Conservation (phyloP, 345 rosid species). For the Triadica sebifera region DNA sequence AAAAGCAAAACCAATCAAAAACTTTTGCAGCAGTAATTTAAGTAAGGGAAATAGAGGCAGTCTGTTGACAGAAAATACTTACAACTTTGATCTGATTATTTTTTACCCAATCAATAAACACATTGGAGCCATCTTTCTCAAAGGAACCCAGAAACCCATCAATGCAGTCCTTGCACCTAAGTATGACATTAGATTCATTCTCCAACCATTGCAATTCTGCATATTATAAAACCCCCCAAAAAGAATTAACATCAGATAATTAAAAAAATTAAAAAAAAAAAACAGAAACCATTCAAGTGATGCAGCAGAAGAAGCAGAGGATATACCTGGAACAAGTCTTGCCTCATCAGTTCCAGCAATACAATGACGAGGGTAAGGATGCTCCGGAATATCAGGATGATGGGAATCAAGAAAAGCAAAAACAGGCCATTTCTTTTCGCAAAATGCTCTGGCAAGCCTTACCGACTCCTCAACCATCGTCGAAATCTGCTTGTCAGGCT, state of each 20-base stretch:
- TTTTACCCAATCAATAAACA: constrained; percentile 75
- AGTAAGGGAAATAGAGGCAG: neutral
- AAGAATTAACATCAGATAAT: neutral
- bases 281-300: neutral
- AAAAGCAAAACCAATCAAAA: neutral
- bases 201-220: constrained; percentile 76
- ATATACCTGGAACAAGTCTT: constrained; percentile 67
- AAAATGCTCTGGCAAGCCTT: constrained; percentile 57
- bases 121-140: constrained; percentile 75
- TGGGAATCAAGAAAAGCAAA: constrained; percentile 80
- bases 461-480: constrained; percentile 70
- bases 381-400: constrained; percentile 79
- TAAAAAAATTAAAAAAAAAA: neutral
- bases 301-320: neutral
- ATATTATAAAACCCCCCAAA: neutral
- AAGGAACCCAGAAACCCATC: constrained; percentile 82
- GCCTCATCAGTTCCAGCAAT: constrained; percentile 77
- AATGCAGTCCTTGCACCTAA: constrained; percentile 70
- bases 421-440: constrained; percentile 72
- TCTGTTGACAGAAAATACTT: constrained; percentile 20
- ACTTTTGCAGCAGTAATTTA: too few relatives aligned
- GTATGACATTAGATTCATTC: constrained; percentile 55
- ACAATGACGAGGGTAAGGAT: constrained; percentile 85
- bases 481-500: constrained; percentile 63
- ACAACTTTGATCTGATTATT: constrained; percentile 64